Base-by-base conservation (phyloP, 2,329 filamentous ascomycete species). In the Aspergillus ochraceus region DNA sequence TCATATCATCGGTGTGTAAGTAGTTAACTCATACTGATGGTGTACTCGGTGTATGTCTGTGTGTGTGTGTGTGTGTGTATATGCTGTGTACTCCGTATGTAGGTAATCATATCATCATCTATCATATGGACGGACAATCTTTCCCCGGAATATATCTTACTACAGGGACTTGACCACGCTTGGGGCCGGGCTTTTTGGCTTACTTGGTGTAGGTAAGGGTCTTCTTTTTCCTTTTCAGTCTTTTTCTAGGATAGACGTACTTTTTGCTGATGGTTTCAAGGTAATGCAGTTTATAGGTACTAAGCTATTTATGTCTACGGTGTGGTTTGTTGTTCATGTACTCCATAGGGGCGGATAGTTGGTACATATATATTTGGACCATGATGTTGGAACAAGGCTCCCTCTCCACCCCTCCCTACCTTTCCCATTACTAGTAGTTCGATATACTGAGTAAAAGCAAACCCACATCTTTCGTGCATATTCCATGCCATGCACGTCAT, bases 401-500 rank as follows among this genome's bases (percentile, higher is more conserved):
- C 26, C n/a, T 22, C 39, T 6, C 32, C 32, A 6, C 32, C 14
- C 24, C 14, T 9, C 30, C 46, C 22, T 32, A 17, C 9, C 20
- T 42, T 42, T 20, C 19, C n/a, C n/a, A n/a, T 26, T 53, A 45
- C 30, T 42, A 42, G 51, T n/a, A 26, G 19, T 42, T 26, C 51
- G 17, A 6, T n/a, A 42, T n/a, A 9, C 26, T 8, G 26, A 29
- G 26, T 29, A 42, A 5, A 42, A 47, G 45, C 45, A 47, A 12
- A 47, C 42, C 53, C 53, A 49, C 53, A 17, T 55, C 45, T 55
- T 46, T 49, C 45, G n/a, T 49, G 53, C 53, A 55, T 55, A 39
- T 49, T 19, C 53, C 29, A 49, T 55, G 53, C 29, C 29, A 49
- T 55, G 53, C 53, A 55, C 29, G 49, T 29, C 30, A 55, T 55